A percentile compares a stretch with the other conserved stretches of the same genome.
Conservation (phyloP, 768 basidiomycete genomes). For the Boletus eberwhitei region DNA sequence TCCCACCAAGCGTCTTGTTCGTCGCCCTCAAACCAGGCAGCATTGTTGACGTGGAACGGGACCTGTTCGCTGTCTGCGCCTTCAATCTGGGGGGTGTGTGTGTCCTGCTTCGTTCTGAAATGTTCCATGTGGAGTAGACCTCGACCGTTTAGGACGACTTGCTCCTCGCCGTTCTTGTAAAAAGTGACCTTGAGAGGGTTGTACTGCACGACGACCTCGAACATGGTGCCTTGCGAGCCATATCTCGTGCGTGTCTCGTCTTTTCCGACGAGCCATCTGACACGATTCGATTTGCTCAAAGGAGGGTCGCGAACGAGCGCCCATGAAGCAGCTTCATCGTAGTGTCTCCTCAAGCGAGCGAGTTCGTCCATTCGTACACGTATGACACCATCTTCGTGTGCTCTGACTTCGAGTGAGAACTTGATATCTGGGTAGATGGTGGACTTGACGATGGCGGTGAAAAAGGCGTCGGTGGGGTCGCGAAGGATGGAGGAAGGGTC, state of each 20-base stretch:
- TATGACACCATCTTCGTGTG: constrained; percentile 86
- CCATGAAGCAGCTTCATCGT: constrained; percentile 92
- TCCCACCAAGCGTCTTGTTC: constrained; percentile 85
- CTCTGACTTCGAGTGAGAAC: constrained; percentile 77
- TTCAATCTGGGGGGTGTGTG: constrained; percentile 38
- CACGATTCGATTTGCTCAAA: constrained; percentile 43
- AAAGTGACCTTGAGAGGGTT: constrained; percentile 75
- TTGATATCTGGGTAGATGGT: constrained; percentile 79
- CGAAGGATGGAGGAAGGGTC: constrained; percentile 51
- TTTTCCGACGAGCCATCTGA: constrained; percentile 67
- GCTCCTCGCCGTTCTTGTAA: constrained; percentile 69
- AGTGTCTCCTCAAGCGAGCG: constrained; percentile 72
- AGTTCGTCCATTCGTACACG: constrained; percentile 93
- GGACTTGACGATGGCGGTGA: constrained; percentile 76
- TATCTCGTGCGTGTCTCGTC: constrained; percentile 62
- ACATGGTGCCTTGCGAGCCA: constrained; percentile 56
- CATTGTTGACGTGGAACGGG: constrained; percentile 50
- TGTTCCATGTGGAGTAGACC: constrained; percentile 98
- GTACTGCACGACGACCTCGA: constrained; percentile 68
- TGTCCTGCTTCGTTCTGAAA: constrained; percentile 65
- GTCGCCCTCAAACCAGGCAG: constrained; percentile 88
- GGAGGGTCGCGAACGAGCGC: constrained; percentile 73
- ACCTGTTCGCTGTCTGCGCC: constrained; percentile 47
- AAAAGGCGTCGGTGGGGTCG: constrained; percentile 51
- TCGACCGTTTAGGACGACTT: constrained; percentile 85